Evolutionary conservation across 2,329 filamentous ascomycete species (phyloP).

Genomic region (Phaeosphaeria sp.): DNA sequence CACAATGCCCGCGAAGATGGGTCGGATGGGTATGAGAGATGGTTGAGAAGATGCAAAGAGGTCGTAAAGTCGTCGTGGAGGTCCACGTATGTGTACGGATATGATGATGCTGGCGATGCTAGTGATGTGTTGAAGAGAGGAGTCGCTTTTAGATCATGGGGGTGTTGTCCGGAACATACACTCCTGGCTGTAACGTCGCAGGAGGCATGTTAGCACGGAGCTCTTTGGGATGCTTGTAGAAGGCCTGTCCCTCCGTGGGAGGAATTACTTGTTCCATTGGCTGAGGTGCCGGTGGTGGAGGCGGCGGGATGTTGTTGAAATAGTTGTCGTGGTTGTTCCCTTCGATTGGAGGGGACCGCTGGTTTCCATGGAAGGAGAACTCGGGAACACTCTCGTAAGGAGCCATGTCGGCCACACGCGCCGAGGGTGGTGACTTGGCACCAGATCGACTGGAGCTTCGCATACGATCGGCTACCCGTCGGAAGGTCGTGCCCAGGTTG

Average conservation of each 20-base stretch:
- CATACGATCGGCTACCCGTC: slow-evolving; percentile 63
- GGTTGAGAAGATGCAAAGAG: slow-evolving; percentile 28
- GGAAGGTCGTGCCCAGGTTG: slow-evolving; percentile 59
- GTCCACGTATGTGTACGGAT: neutral
- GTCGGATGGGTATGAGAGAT: slow-evolving; percentile 23
- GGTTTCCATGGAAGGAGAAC: slow-evolving; percentile 36
- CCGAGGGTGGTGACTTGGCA: slow-evolving; percentile 54
- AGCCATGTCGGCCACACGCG: slow-evolving; percentile 33
- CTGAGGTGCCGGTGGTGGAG: slow-evolving; percentile 47
- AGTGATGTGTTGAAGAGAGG: neutral
- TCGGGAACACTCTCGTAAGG: slow-evolving; percentile 55
- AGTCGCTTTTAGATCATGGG: slow-evolving; percentile 42
- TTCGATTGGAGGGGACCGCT: slow-evolving; percentile 39
- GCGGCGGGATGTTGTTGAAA: slow-evolving; percentile 41
- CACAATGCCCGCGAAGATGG: slow-evolving; percentile 26
- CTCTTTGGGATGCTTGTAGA: slow-evolving; percentile 55
- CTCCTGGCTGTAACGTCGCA: slow-evolving; percentile 53
- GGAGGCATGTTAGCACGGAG: slow-evolving; percentile 60
- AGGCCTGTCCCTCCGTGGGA: slow-evolving; percentile 37
- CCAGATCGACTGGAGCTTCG: slow-evolving; percentile 63
- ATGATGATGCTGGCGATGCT: neutral
- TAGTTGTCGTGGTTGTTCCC: slow-evolving; percentile 31
- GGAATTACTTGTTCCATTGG: slow-evolving; percentile 52
- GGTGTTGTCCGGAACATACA: slow-evolving; percentile 42
- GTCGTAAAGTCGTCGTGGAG: slow-evolving; percentile 41